Percentiles rank a stretch among this genome's conserved stretches.
These are phyloP conservation scores for Misopates orontium DNA, from an alignment of 257 asterid species.

Conservation along the genomic window DNA sequence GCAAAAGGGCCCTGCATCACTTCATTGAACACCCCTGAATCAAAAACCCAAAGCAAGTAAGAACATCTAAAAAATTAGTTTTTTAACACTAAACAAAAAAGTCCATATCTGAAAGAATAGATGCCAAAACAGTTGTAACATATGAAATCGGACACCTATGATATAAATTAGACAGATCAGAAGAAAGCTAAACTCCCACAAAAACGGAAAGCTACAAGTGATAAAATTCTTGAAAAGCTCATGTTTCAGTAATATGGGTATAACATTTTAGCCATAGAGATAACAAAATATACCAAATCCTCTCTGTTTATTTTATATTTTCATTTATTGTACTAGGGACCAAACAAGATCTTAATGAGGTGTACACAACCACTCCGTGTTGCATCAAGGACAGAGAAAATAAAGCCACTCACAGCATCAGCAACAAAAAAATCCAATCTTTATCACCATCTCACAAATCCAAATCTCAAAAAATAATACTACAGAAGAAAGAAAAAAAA, in stretches of 20 bases:
- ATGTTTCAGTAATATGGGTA: not conserved
- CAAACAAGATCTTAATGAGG: conserved; percentile 15
- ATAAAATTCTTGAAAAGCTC: no score
- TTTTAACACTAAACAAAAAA: not conserved
- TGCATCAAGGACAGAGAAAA: conserved; percentile 18
- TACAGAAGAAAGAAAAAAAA: no score
- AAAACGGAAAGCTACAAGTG: not conserved
- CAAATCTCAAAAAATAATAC: conserved; percentile 23
- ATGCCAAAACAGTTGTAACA: not conserved
- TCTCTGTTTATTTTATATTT: not conserved
- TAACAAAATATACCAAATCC: not conserved
- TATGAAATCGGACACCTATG: not conserved
- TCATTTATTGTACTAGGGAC: conserved; percentile 12
- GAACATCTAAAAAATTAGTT: conserved; percentile 19
- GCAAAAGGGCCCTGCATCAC: conserved; percentile 50
- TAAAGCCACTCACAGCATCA: conserved; percentile 13
- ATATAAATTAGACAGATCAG: not conserved
- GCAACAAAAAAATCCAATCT: conserved; percentile 10
- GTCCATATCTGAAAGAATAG: not conserved
- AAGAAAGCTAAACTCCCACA: not conserved
- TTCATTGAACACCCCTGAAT: conserved; percentile 43
- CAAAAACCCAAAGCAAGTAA: conserved; percentile 22
- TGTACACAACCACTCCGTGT: no score
- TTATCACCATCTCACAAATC: conserved; percentile 4
- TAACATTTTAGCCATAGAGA: not conserved